Evolutionary conservation across 495 filamentous ascomycete genomes (phyloP).

Genomic region (Mycothermus thermophilus): DNA sequence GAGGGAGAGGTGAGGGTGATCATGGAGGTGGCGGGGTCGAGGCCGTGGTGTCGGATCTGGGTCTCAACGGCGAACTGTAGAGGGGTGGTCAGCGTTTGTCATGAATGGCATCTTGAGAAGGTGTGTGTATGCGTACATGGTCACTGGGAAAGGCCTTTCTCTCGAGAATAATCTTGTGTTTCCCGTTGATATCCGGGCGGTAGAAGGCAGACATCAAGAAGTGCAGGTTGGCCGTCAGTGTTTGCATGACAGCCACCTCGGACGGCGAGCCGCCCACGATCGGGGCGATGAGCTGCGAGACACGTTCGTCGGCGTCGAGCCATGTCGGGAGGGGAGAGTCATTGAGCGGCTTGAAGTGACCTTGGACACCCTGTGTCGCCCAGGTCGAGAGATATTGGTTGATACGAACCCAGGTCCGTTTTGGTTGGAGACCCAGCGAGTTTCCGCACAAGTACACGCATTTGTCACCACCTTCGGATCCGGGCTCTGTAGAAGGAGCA

Average conservation of each 20-base stretch:
- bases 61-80: slow-evolving; percentile 72
- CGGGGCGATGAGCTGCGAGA: slow-evolving; percentile 61
- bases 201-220: slow-evolving; percentile 89
- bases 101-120: too few relatives aligned
- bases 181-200: slow-evolving; percentile 50
- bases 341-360: slow-evolving; percentile 75
- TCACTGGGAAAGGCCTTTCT: slow-evolving; percentile 91
- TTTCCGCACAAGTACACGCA: slow-evolving; percentile 94
- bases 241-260: slow-evolving; percentile 91
- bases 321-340: slow-evolving; percentile 66
- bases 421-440: slow-evolving; percentile 83
- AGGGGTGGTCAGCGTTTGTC: background rate
- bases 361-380: slow-evolving; percentile 85
- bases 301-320: slow-evolving; percentile 62
- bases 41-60: slow-evolving; percentile 67
- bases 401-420: slow-evolving; percentile 53
- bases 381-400: slow-evolving; percentile 69
- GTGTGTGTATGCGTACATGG: slow-evolving; percentile 35
- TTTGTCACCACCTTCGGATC: slow-evolving; percentile 13
- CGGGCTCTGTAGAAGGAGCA: background rate
- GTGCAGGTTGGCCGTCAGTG: slow-evolving; percentile 84
- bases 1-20: slow-evolving; percentile 53
- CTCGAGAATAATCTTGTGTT: slow-evolving; percentile 85
- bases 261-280: slow-evolving; percentile 67
- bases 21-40: slow-evolving; percentile 56